Percentiles rank a stretch among this genome's conserved stretches.
Conservation (phyloP, 345 rosid genomes). For the Barbarea vulgaris region DNA sequence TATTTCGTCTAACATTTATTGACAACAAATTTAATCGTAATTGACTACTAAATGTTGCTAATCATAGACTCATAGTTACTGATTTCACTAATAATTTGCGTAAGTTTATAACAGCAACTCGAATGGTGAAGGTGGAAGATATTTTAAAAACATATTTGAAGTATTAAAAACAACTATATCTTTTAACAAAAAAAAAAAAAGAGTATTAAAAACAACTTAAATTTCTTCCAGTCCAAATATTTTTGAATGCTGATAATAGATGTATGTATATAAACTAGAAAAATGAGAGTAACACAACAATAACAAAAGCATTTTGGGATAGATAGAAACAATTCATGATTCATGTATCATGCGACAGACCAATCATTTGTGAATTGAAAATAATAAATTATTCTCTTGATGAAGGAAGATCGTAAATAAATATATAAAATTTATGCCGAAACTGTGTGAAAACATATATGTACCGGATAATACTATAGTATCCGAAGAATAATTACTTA, state of each 20-base stretch:
- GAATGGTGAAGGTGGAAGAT: no score
- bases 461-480: background rate
- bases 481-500: background rate
- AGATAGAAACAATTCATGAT: background rate
- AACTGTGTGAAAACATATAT: no score
- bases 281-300: background rate
- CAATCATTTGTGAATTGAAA: background rate
- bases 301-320: background rate
- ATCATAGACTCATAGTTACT: no score
- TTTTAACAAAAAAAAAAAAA: no score
- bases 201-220: no score
- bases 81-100: no score
- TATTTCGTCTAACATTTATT: conserved; percentile 1
- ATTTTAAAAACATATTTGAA: no score
- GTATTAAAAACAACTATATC: no score
- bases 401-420: background rate
- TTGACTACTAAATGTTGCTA: background rate
- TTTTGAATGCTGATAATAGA: background rate
- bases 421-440: no score
- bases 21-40: background rate
- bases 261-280: background rate
- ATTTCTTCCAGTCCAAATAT: background rate
- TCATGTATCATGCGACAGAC: background rate
- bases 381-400: no score
- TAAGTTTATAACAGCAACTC: no score